Conservation (phyloP, 2,329 filamentous ascomycete species). For the Fusarium bulbicola region DNA sequence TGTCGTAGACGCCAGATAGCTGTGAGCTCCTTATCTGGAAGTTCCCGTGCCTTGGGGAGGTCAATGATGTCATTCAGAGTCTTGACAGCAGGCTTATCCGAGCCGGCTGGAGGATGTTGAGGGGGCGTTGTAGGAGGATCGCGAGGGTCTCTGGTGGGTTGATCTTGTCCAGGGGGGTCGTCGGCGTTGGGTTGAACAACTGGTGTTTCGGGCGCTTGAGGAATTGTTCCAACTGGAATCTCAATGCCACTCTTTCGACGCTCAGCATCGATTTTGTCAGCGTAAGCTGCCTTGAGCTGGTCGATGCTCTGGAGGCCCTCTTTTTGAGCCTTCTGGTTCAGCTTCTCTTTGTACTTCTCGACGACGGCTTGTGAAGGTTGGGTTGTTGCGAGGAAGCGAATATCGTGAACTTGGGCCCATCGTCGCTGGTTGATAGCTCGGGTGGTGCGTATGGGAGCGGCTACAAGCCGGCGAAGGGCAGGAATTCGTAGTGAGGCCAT, state of each 20-base stretch:
- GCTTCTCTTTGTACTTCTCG: conserved; percentile 89
- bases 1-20: conserved; percentile 91
- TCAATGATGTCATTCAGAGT: conserved; percentile 71
- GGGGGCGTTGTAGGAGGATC: conserved; percentile 9
- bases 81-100: conserved; percentile 50
- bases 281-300: conserved; percentile 82
- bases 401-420: conserved; percentile 92
- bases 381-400: conserved; percentile 87
- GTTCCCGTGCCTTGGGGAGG: conserved; percentile 75
- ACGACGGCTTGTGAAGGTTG: conserved; percentile 72
- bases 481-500: conserved; percentile 62
- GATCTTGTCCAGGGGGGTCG: conserved; percentile 42
- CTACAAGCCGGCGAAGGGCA: conserved; percentile 58
- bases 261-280: conserved; percentile 80
- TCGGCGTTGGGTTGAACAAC: conserved; percentile 49
- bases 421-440: conserved; percentile 70
- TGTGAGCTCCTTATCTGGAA: conserved; percentile 84
- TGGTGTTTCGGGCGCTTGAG: conserved; percentile 50
- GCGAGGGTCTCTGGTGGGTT: conserved; percentile 22
- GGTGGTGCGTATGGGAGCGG: conserved; percentile 45
- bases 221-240: conserved; percentile 46
- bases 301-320: conserved; percentile 76
- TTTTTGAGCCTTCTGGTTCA: conserved; percentile 81
- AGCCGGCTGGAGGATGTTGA: conserved; percentile 25
- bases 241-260: conserved; percentile 72